Percentiles rank a stretch among this genome's conserved stretches.
These are phyloP conservation scores for Botrytis sinoallii DNA, from an alignment of 2,329 filamentous ascomycete genomes.

Conservation along the genomic window DNA sequence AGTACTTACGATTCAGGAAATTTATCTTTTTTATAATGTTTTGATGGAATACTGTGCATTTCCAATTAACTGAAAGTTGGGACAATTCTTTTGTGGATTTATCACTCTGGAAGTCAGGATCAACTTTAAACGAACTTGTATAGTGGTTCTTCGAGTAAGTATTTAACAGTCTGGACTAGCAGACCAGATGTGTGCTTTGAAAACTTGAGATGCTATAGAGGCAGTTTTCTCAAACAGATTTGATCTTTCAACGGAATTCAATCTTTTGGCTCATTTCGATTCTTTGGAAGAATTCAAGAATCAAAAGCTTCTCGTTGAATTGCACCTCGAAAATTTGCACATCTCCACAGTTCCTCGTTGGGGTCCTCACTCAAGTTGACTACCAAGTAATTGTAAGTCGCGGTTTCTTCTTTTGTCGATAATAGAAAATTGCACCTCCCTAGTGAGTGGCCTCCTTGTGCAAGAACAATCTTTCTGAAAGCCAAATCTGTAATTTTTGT, in stretches of 20 bases:
- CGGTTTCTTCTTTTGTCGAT: slow-evolving; percentile 8
- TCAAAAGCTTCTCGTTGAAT: neutral
- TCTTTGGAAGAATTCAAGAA: neutral
- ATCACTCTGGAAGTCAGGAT: neutral
- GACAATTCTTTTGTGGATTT: neutral
- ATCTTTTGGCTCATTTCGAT: neutral
- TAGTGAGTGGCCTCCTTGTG: neutral
- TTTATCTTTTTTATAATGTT: slow-evolving; percentile 11
- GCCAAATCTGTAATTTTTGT: neutral
- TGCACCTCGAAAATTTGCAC: neutral
- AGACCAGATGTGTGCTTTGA: neutral
- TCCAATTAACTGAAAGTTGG: neutral
- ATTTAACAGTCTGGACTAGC: neutral
- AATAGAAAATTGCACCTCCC: neutral
- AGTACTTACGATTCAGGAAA: neutral
- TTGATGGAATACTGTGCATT: neutral
- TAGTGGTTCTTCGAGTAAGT: neutral
- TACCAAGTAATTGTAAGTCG: slow-evolving; percentile 11
- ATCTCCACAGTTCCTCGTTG: neutral
- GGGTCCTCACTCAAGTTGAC: neutral
- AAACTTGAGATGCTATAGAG: neutral
- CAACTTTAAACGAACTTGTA: neutral
- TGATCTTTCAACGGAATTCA: neutral
- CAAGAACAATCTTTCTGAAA: neutral
- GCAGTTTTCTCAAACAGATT: neutral